These are phyloP conservation scores for Skeletonema potamos DNA, from an alignment of 108 stramenopile species.

Conservation along the genomic window DNA sequence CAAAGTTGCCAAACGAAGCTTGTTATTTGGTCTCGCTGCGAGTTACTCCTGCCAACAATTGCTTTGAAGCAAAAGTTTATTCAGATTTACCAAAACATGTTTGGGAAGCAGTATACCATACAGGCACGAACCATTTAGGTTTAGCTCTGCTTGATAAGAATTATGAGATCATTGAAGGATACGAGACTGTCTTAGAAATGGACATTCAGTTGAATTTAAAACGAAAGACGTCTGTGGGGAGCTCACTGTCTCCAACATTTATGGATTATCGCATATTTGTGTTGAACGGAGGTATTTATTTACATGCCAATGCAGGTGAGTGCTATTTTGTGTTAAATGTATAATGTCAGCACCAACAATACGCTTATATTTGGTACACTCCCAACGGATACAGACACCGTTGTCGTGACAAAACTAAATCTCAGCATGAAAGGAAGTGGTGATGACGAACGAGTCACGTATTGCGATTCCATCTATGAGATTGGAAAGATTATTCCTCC, in stretches of 20 bases:
- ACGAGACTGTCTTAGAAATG: conserved; percentile 35
- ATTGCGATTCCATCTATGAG: not conserved
- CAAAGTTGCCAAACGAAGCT: conserved; percentile 27
- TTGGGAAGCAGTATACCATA: conserved; percentile 33
- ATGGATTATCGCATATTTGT: conserved; percentile 45
- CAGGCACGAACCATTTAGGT: conserved; percentile 34
- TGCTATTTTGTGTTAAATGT: too few species aligned
- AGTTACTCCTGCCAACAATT: conserved; percentile 47
- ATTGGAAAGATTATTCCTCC: not conserved
- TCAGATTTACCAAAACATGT: conserved; percentile 10
- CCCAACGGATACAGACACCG: too few species aligned
- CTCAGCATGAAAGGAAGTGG: conserved; percentile 21
- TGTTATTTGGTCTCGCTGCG: conserved; percentile 37
- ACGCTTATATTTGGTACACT: too few species aligned
- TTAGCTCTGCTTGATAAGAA: conserved; percentile 31
- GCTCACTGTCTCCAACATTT: conserved; percentile 11
- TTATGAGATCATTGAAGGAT: conserved; percentile 30
- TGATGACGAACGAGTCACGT: not conserved
- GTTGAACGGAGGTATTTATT: conserved; percentile 28
- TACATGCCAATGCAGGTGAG: conserved; percentile 36
- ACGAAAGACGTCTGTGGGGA: not conserved
- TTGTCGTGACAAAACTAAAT: conserved; percentile 14
- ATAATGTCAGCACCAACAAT: too few species aligned
- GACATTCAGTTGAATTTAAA: conserved; percentile 28
- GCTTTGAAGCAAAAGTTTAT: conserved; percentile 26